Evolutionary conservation across 257 asterid species (phyloP).

Genomic region (Oldenlandia corymbosa): DNA sequence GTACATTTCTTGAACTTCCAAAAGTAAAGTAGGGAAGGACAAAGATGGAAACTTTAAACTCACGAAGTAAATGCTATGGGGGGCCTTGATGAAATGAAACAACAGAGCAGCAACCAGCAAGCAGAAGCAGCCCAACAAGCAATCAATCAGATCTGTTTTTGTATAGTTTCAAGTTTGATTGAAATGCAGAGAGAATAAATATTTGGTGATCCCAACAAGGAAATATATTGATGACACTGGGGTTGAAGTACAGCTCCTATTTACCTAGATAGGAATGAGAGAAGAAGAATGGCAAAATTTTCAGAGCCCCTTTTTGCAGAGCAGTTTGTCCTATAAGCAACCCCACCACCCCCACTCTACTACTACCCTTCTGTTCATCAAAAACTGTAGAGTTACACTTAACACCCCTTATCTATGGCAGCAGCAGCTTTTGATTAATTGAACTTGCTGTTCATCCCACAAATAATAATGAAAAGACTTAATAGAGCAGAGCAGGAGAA

Average conservation of each 20-base stretch:
- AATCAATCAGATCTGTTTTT: constrained; percentile 34
- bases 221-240: constrained; percentile 13
- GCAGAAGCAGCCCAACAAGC: constrained; percentile 1
- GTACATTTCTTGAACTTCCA: too few relatives aligned
- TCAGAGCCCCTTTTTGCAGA: background rate
- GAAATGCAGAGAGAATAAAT: constrained; percentile 29
- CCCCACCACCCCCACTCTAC: background rate
- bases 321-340: background rate
- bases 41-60: background rate
- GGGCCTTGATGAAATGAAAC: too few relatives aligned
- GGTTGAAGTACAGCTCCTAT: constrained; percentile 20
- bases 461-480: constrained; percentile 4
- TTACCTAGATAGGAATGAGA: background rate
- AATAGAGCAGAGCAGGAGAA: background rate
- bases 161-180: too few relatives aligned
- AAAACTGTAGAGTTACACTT: too few relatives aligned
- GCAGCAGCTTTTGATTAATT: constrained; percentile 5
- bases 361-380: background rate
- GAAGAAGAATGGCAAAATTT: constrained; percentile 4
- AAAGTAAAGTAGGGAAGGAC: background rate
- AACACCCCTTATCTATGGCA: too few relatives aligned
- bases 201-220: constrained; percentile 43
- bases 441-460: background rate
- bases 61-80: too few relatives aligned
- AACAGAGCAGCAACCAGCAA: constrained; percentile 1